A percentile compares a stretch with the other conserved stretches of the same genome.
These are phyloP conservation scores for Metarhizium album DNA, from an alignment of 2,329 filamentous ascomycete species.

Conservation along the genomic window DNA sequence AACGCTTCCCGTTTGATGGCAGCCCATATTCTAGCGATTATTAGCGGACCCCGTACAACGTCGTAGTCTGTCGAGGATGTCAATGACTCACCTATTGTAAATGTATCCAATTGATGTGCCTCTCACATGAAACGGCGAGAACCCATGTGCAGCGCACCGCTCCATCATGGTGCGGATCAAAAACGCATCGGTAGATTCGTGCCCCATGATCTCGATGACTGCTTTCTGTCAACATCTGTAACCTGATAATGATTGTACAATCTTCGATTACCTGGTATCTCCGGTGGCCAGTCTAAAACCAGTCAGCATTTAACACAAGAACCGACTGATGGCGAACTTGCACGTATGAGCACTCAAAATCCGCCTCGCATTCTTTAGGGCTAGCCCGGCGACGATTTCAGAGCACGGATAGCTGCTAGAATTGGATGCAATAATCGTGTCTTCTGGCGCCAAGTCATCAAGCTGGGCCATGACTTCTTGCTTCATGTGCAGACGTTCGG, in stretches of 20 bases:
- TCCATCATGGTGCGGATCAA: conserved; percentile 15
- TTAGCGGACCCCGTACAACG: background rate
- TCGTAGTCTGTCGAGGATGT: background rate
- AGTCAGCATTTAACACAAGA: conserved; percentile 8
- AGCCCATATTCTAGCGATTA: conserved; percentile 18
- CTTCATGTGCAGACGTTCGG: conserved; percentile 31
- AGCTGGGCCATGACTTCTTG: conserved; percentile 26
- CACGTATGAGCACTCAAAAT: conserved; percentile 31
- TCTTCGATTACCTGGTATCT: conserved; percentile 15
- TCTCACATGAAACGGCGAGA: conserved; percentile 20
- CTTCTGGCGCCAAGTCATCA: conserved; percentile 22
- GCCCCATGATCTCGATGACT: conserved; percentile 23
- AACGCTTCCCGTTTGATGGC: conserved; percentile 22
- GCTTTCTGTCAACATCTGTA: background rate
- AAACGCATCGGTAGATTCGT: conserved; percentile 13
- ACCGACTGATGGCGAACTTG: background rate
- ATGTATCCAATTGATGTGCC: conserved; percentile 21
- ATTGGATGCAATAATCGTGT: conserved; percentile 33
- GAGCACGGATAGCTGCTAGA: conserved; percentile 34
- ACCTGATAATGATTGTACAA: background rate
- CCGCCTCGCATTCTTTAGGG: conserved; percentile 21
- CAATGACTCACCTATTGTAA: conserved; percentile 16
- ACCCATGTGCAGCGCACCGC: conserved; percentile 17
- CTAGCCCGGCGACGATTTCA: conserved; percentile 28
- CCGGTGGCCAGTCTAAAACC: conserved; percentile 26